Evolutionary conservation across 371 early-diverging fungal species (phyloP).

Genomic region (Mortierella sp.): DNA sequence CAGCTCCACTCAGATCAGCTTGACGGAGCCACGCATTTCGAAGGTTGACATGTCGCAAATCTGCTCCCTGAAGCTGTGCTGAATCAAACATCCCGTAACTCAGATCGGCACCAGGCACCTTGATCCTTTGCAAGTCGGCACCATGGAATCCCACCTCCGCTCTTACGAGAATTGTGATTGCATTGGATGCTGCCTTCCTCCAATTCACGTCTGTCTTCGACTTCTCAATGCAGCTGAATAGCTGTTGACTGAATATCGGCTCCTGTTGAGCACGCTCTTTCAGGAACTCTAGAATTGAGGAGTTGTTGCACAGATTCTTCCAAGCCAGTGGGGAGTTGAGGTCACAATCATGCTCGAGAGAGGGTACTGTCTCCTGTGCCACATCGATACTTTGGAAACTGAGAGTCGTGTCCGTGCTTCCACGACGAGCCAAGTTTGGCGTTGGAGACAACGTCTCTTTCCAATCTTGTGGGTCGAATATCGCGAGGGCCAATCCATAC

Average conservation of each 20-base stretch:
- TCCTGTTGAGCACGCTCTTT: too few relatives aligned
- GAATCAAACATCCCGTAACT: neutral
- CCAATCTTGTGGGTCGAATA: slow-evolving; percentile 10
- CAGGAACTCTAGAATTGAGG: too few relatives aligned
- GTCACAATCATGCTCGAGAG: too few relatives aligned
- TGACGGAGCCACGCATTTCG: neutral
- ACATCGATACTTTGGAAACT: too few relatives aligned
- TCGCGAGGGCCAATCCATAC: slow-evolving; percentile 2
- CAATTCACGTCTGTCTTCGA: neutral
- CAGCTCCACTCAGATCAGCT: neutral
- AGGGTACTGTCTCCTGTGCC: too few relatives aligned
- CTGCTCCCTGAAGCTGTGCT: neutral
- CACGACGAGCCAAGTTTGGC: too few relatives aligned
- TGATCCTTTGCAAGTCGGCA: neutral
- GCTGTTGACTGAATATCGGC: too few relatives aligned
- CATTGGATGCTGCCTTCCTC: neutral
- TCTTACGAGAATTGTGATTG: neutral
- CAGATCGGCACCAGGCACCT: neutral
- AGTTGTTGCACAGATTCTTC: too few relatives aligned
- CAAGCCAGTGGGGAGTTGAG: too few relatives aligned
- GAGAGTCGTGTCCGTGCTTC: too few relatives aligned
- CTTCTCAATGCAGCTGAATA: neutral
- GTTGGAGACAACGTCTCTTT: too few relatives aligned
- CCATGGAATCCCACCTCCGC: neutral
- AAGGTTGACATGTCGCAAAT: neutral